Conservation (phyloP, 108 stramenopile genomes). For the Skeletonema tropicum region DNA sequence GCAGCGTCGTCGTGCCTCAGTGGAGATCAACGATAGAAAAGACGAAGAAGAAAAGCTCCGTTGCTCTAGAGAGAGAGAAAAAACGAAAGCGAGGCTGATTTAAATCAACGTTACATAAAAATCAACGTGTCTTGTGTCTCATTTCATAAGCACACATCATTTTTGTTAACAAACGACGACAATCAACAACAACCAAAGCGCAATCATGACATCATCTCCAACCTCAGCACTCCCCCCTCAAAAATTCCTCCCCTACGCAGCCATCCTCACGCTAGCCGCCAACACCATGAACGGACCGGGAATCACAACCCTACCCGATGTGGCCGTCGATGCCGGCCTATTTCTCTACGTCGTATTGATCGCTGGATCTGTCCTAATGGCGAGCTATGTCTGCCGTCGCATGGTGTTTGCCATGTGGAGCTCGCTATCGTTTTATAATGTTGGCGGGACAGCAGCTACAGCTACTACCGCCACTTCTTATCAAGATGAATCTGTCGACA, state of each 20-base stretch:
- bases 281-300: slow-evolving; percentile 52
- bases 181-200: too few relatives aligned
- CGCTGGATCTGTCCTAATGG: slow-evolving; percentile 26
- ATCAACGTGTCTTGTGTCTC: too few relatives aligned
- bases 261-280: slow-evolving; percentile 41
- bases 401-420: slow-evolving; percentile 48
- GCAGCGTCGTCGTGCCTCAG: too few relatives aligned
- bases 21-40: too few relatives aligned
- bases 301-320: slow-evolving; percentile 41
- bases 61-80: too few relatives aligned
- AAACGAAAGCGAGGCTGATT: too few relatives aligned
- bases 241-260: slow-evolving; percentile 34
- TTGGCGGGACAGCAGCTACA: background rate
- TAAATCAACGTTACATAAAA: too few relatives aligned
- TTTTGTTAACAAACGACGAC: too few relatives aligned
- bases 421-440: background rate
- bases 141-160: too few relatives aligned
- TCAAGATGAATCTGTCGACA: background rate
- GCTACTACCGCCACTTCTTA: background rate
- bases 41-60: too few relatives aligned
- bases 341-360: slow-evolving; percentile 32
- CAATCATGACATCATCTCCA: too few relatives aligned
- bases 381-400: slow-evolving; percentile 28
- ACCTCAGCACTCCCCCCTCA: background rate
- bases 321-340: slow-evolving; percentile 33